Evolutionary conservation across 495 filamentous ascomycete species (phyloP).

Genomic region (Talaromyces nanjingensis): DNA sequence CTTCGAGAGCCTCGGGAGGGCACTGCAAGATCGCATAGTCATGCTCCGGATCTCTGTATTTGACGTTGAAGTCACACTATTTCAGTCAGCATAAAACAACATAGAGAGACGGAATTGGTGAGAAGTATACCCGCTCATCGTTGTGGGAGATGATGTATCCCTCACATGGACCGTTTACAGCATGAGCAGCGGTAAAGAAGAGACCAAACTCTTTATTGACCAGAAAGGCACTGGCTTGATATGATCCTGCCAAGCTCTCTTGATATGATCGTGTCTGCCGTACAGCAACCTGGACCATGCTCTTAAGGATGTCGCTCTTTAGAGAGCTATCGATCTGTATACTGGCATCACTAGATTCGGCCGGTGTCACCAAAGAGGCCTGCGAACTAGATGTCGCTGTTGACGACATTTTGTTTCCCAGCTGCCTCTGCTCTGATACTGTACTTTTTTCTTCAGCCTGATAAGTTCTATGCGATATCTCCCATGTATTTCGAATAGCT

Average conservation of each 20-base stretch:
- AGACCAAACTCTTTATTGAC: conserved; percentile 3
- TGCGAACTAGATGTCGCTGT: background rate
- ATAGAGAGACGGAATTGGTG: background rate
- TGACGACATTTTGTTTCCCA: background rate
- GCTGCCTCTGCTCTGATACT: background rate
- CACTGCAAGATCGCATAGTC: conserved; percentile 8
- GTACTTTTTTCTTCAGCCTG: background rate
- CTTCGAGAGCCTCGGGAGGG: background rate
- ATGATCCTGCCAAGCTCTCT: conserved; percentile 1
- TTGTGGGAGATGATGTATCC: conserved; percentile 8
- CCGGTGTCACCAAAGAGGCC: background rate
- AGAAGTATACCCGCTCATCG: background rate
- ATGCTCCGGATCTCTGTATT: conserved; percentile 6
- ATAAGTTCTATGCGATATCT: background rate
- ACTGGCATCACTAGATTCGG: conserved; percentile 3
- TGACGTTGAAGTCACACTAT: conserved; percentile 8
- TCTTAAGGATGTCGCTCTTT: conserved; percentile 4
- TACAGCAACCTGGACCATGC: conserved; percentile 8
- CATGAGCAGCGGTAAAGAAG: conserved; percentile 7
- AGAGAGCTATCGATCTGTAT: conserved; percentile 1
- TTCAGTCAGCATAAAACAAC: background rate
- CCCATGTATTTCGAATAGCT: background rate
- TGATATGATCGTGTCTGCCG: conserved; percentile 6
- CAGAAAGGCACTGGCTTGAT: conserved; percentile 8
- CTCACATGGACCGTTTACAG: conserved; percentile 6